A percentile compares a stretch with the other conserved stretches of the same genome.
These are phyloP conservation scores for Triticum monococcum DNA, from an alignment of 176 grass and related monocot species.

Conservation along the genomic window DNA sequence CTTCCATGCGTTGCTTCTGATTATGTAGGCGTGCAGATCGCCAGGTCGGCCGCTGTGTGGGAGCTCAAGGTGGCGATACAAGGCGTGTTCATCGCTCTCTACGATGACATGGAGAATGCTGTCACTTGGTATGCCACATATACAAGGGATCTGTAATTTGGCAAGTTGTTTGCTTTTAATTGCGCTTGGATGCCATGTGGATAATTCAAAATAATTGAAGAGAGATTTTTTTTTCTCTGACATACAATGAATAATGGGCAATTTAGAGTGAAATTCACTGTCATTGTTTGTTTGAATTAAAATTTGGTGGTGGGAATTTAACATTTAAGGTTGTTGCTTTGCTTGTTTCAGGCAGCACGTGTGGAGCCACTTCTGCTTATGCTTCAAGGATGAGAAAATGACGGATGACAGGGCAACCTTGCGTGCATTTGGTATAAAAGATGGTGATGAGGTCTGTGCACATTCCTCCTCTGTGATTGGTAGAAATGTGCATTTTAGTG, in stretches of 20 bases:
- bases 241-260: background rate
- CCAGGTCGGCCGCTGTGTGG: constrained; percentile 42
- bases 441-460: constrained; percentile 77
- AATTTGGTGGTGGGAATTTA: background rate
- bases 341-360: constrained; percentile 71
- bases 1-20: background rate
- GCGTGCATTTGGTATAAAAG: constrained; percentile 67
- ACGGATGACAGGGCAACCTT: constrained; percentile 71
- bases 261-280: background rate
- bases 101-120: constrained; percentile 28
- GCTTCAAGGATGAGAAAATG: constrained; percentile 65
- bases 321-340: constrained; percentile 8
- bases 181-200: background rate
- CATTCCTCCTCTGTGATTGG: constrained; percentile 9
- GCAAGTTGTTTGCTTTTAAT: background rate
- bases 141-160: background rate
- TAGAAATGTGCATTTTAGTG: constrained; percentile 12
- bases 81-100: constrained; percentile 48
- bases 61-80: constrained; percentile 81
- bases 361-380: constrained; percentile 95
- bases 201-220: too few relatives aligned
- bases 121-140: constrained; percentile 58
- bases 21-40: constrained; percentile 52
- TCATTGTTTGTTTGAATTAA: background rate
- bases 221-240: background rate